A percentile compares a stretch with the other conserved stretches of the same genome.
Conservation (phyloP, 306 rosid species). For the Crotalaria pallida region DNA sequence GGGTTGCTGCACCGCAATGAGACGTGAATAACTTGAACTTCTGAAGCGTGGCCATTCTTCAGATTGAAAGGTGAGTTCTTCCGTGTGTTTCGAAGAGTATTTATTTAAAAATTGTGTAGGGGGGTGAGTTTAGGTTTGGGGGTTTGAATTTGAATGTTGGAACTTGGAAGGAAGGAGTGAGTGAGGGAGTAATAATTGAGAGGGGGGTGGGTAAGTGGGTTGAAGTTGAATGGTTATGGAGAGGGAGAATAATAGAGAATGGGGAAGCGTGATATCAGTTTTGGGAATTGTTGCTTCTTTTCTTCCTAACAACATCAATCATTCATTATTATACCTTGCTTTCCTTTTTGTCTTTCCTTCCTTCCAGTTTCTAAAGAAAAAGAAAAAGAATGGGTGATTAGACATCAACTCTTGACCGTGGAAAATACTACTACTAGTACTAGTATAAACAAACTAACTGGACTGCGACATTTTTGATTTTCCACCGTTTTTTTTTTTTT, state of each 20-base stretch:
- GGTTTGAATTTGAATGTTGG: slow-evolving; percentile 48
- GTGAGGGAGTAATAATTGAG: slow-evolving; percentile 29
- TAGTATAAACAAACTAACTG: too few relatives aligned
- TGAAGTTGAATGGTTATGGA: too few relatives aligned
- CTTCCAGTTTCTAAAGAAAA: neutral
- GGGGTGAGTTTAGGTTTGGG: slow-evolving; percentile 1
- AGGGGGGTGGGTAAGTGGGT: too few relatives aligned
- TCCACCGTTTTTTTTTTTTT: too few relatives aligned
- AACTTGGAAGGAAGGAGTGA: too few relatives aligned
- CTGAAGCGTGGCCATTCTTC: slow-evolving; percentile 69
- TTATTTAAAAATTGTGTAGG: neutral
- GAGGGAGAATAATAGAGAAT: slow-evolving; percentile 33
- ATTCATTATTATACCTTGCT: slow-evolving; percentile 24
- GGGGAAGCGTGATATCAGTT: slow-evolving; percentile 42
- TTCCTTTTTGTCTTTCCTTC: slow-evolving; percentile 13
- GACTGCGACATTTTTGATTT: too few relatives aligned
- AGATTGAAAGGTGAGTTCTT: too few relatives aligned
- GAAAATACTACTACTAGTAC: neutral
- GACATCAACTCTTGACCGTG: slow-evolving; percentile 11
- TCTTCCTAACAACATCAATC: slow-evolving; percentile 13
- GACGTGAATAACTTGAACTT: slow-evolving; percentile 68
- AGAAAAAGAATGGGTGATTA: too few relatives aligned
- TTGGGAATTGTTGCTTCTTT: slow-evolving; percentile 44
- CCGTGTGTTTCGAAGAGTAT: slow-evolving; percentile 12
- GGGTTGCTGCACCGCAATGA: slow-evolving; percentile 67